Percentiles rank a stretch among this genome's conserved stretches.
These are phyloP conservation scores for Fusarium bulbicola DNA, from an alignment of 2,329 filamentous ascomycete species.

Conservation along the genomic window DNA sequence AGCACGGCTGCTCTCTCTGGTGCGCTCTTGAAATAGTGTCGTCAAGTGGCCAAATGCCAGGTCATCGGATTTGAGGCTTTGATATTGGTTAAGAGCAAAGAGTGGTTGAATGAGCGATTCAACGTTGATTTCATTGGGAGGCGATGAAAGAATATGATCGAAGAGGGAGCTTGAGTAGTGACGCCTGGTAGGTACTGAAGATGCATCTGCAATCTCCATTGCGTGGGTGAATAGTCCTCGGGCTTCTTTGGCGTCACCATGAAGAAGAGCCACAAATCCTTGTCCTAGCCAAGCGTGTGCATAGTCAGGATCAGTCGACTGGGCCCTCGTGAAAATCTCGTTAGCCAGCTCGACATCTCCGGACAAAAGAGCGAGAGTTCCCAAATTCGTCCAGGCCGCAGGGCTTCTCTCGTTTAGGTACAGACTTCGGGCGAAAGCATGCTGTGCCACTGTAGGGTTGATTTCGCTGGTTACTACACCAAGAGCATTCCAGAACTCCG, in stretches of 20 bases:
- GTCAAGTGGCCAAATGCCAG: conserved; percentile 79
- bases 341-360: conserved; percentile 88
- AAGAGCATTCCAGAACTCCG: conserved; percentile 97
- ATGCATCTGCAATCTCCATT: conserved; percentile 88
- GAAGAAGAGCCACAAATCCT: conserved; percentile 81
- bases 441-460: conserved; percentile 88
- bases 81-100: conserved; percentile 86
- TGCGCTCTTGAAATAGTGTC: conserved; percentile 83
- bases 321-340: conserved; percentile 86
- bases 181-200: conserved; percentile 75
- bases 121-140: conserved; percentile 56
- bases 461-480: conserved; percentile 89
- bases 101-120: conserved; percentile 82
- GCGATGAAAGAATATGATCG: conserved; percentile 75
- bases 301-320: conserved; percentile 94
- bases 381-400: conserved; percentile 89
- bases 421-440: conserved; percentile 91
- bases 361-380: conserved; percentile 84
- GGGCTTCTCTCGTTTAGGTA: conserved; percentile 90
- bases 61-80: conserved; percentile 74
- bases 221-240: conserved; percentile 90
- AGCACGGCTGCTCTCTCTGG: conserved; percentile 72
- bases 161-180: conserved; percentile 86
- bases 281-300: conserved; percentile 95
- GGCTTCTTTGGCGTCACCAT: conserved; percentile 80